A percentile compares a stretch with the other conserved stretches of the same genome.
Conservation (phyloP, 2,329 filamentous ascomycete genomes). For the Uncinocarpus reesii region DNA sequence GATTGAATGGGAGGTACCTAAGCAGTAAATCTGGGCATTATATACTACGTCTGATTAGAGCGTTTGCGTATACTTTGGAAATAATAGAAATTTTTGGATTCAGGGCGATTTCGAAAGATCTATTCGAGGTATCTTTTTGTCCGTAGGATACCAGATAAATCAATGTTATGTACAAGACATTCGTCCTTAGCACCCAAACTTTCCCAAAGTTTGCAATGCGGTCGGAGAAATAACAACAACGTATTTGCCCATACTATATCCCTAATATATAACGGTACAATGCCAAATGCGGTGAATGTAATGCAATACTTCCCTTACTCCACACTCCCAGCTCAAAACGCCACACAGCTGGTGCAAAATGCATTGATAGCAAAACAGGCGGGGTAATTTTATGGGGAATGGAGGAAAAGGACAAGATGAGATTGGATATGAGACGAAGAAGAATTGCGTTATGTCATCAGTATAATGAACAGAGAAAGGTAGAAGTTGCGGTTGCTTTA, state of each 20-base stretch:
- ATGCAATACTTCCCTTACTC: background rate
- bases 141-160: no score
- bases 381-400: background rate
- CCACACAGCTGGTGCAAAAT: background rate
- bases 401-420: background rate
- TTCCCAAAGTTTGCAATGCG: no score
- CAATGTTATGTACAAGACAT: no score
- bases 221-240: no score
- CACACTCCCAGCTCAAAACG: background rate
- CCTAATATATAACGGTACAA: background rate
- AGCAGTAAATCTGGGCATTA: no score
- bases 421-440: background rate
- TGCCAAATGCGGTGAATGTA: background rate
- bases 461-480: background rate
- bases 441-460: conserved; percentile 11
- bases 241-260: background rate
- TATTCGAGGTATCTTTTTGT: no score
- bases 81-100: no score
- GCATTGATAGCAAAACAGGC: background rate
- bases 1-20: conserved; percentile 2
- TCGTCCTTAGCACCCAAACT: background rate
- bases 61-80: no score
- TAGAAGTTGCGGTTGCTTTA: no score
- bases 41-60: no score
- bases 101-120: no score